A percentile compares a stretch with the other conserved stretches of the same genome.
Evolutionary conservation across 2,329 filamentous ascomycete species (phyloP).

Genomic region (Calonectria pauciramosa): DNA sequence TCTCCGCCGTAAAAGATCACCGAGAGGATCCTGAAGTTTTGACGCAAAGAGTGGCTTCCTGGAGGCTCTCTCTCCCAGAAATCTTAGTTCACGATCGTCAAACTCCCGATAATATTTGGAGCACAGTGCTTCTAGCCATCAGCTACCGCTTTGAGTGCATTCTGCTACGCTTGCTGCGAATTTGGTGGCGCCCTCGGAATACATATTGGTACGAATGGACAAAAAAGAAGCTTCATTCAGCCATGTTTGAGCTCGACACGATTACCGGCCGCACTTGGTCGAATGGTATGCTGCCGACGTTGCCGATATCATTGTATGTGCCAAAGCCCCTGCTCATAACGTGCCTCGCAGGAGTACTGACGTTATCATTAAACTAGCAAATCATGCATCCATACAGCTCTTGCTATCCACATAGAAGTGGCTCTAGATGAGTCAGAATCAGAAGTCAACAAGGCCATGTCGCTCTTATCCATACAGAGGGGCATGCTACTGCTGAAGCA

Average conservation of each 20-base stretch:
- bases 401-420: conserved; percentile 22
- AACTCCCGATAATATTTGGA: conserved; percentile 9
- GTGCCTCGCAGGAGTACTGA: background rate
- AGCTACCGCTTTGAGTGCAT: conserved; percentile 28
- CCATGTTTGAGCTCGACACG: conserved; percentile 27
- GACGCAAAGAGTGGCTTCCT: background rate
- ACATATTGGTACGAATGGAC: conserved; percentile 11
- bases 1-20: conserved; percentile 13
- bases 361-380: background rate
- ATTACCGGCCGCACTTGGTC: conserved; percentile 16
- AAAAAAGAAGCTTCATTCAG: conserved; percentile 1
- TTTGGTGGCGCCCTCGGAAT: conserved; percentile 19
- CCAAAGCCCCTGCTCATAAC: background rate
- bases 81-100: conserved; percentile 1
- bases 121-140: conserved; percentile 13
- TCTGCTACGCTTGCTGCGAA: conserved; percentile 7
- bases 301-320: conserved; percentile 21
- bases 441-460: conserved; percentile 12
- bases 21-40: conserved; percentile 4
- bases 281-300: background rate
- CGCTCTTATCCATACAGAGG: conserved; percentile 5
- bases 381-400: conserved; percentile 21
- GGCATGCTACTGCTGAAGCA: conserved; percentile 6
- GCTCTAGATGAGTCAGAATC: conserved; percentile 19
- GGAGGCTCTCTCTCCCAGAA: conserved; percentile 13